A percentile compares a stretch with the other conserved stretches of the same genome.
phyloP scores from a whole-genome alignment of 2,329 filamentous ascomycete species.

The Cladophialophora yegresii region DNA sequence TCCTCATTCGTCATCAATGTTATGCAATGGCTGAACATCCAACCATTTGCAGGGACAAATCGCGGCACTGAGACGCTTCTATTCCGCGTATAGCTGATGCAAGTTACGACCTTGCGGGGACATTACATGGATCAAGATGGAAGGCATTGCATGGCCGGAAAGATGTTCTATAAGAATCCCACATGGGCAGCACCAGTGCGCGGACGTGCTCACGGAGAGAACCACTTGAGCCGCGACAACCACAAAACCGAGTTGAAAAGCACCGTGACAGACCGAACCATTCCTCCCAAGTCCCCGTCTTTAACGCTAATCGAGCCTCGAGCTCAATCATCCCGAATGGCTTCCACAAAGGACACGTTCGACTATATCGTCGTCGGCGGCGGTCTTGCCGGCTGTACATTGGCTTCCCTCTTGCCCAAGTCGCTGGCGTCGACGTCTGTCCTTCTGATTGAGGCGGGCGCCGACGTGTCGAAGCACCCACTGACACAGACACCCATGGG shows the following conservation, averaged over 20 bases:
- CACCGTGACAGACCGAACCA: not conserved
- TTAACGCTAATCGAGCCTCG: not conserved
- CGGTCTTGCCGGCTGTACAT: constrained; percentile 56
- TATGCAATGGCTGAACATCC: not conserved
- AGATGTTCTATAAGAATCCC: not conserved
- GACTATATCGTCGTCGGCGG: constrained; percentile 53
- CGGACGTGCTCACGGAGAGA: not conserved
- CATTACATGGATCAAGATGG: not conserved
- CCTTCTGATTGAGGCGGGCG: constrained; percentile 16
- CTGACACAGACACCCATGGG: constrained; percentile 11
- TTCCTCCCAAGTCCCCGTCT: not conserved
- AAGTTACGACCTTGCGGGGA: not conserved
- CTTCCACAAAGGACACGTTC: constrained; percentile 1
- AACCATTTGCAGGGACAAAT: not conserved
- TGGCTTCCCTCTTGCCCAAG: constrained; percentile 43
- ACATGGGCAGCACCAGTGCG: not conserved
- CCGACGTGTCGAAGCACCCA: constrained; percentile 7
- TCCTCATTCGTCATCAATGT: not conserved
- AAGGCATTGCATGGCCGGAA: not conserved
- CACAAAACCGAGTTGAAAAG: not conserved
- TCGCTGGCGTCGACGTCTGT: constrained; percentile 3
- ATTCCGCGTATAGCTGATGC: not conserved
- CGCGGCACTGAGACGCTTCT: not conserved
- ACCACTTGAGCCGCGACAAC: not conserved
- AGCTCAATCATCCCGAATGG: not conserved